A percentile compares a stretch with the other conserved stretches of the same genome.
phyloP scores from a whole-genome alignment of 768 basidiomycete genomes.

The Hortiboletus campestris region DNA sequence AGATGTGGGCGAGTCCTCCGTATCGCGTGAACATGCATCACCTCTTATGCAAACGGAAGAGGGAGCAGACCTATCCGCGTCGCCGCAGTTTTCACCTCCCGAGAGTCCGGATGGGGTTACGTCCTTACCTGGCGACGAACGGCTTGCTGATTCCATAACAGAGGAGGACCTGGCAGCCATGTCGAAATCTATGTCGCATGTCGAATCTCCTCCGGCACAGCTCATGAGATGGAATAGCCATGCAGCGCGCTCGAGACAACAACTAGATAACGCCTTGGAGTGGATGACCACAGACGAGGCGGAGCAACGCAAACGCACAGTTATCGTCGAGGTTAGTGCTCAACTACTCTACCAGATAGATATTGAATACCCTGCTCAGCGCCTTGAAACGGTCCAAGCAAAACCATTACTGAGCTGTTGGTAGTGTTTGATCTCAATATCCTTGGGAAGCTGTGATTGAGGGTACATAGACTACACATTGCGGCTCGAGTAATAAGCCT shows the following conservation, averaged over 20 bases:
- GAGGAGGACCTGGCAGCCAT: constrained; percentile 72
- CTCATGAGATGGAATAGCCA: constrained; percentile 38
- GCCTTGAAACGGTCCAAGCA: constrained; percentile 68
- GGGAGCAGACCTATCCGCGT: constrained; percentile 27
- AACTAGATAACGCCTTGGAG: constrained; percentile 37
- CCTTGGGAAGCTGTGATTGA: background rate
- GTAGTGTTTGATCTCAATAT: constrained; percentile 32
- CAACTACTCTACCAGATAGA: background rate
- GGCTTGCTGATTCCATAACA: constrained; percentile 52
- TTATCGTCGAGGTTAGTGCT: constrained; percentile 66
- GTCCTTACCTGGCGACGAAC: constrained; percentile 55
- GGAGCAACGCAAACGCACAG: constrained; percentile 51
- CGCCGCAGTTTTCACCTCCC: constrained; percentile 52
- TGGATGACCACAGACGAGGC: constrained; percentile 43
- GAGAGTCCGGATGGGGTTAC: constrained; percentile 51
- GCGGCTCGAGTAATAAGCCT: background rate
- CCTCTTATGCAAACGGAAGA: constrained; percentile 33
- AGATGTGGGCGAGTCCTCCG: constrained; percentile 60
- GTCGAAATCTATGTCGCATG: constrained; percentile 75
- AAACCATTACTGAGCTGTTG: constrained; percentile 74
- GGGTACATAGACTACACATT: constrained; percentile 8
- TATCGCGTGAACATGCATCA: constrained; percentile 14
- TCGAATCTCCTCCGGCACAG: constrained; percentile 48
- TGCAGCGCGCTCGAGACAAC: constrained; percentile 24
- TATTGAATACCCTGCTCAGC: constrained; percentile 39